These are phyloP conservation scores for Cytospora mali DNA, from an alignment of 2,329 filamentous ascomycete genomes.

Conservation along the genomic window DNA sequence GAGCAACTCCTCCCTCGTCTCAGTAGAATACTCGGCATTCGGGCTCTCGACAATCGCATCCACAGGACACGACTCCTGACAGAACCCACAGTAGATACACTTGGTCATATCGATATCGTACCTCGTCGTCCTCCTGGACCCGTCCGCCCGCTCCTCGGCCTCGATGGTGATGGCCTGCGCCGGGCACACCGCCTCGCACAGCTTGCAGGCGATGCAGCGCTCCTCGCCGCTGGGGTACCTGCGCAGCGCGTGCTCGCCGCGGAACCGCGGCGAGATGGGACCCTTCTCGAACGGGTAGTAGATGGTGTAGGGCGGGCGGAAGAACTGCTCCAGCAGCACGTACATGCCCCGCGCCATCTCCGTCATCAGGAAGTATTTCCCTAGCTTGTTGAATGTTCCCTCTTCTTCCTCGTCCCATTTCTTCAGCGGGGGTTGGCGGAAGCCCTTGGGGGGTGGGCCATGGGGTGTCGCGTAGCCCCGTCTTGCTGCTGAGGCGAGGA, in stretches of 20 bases:
- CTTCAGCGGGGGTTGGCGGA: constrained; percentile 73
- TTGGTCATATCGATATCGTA: constrained; percentile 99
- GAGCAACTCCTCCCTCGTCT: constrained; percentile 84
- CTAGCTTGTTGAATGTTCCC: constrained; percentile 77
- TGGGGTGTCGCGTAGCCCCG: constrained; percentile 67
- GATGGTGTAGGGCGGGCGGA: constrained; percentile 71
- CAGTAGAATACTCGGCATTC: constrained; percentile 65
- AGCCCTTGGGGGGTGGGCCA: constrained; percentile 77
- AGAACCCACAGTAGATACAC: constrained; percentile 99
- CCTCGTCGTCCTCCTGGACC: constrained; percentile 89
- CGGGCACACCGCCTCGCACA: constrained; percentile 97
- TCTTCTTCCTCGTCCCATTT: constrained; percentile 82
- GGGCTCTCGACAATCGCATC: constrained; percentile 78
- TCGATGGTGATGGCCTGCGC: constrained; percentile 99
- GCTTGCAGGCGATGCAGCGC: constrained; percentile 99
- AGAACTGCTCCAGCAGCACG: constrained; percentile 91
- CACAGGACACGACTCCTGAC: constrained; percentile 97
- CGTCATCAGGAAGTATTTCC: constrained; percentile 91
- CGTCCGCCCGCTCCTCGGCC: constrained; percentile 95
- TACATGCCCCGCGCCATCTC: constrained; percentile 99
- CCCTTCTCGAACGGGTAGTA: constrained; percentile 99
- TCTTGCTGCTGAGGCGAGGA: constrained; percentile 15
- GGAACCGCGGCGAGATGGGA: constrained; percentile 95
- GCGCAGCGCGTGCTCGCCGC: constrained; percentile 94
- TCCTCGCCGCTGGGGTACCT: constrained; percentile 97